phyloP scores from a whole-genome alignment of 768 basidiomycete species.

The Mycena rebaudengoi region DNA sequence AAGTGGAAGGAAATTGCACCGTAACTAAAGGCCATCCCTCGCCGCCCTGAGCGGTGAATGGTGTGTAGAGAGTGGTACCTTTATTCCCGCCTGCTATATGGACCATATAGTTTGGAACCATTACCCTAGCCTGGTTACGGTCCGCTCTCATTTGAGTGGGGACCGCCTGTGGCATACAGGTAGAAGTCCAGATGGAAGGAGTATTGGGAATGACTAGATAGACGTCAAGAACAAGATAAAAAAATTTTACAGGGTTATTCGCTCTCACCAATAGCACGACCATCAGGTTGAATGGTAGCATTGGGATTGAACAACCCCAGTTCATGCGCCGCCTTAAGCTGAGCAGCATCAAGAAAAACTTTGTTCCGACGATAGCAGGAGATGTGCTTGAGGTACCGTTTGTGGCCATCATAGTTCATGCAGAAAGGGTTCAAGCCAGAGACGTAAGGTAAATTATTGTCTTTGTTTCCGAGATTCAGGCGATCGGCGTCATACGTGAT shows the following conservation, averaged over 20 bases:
- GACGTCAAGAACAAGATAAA: background rate
- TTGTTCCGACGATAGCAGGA: background rate
- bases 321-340: background rate
- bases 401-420: background rate
- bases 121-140: background rate
- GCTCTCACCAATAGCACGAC: background rate
- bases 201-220: too few relatives aligned
- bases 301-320: background rate
- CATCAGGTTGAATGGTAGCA: background rate
- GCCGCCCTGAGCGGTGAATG: background rate
- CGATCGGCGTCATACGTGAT: background rate
- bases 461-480: background rate
- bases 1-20: background rate
- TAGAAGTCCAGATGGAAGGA: background rate
- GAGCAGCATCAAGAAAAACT: background rate
- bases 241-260: background rate
- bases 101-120: background rate
- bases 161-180: background rate
- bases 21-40: background rate
- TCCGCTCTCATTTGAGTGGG: background rate
- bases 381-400: background rate
- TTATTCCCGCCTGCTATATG: background rate
- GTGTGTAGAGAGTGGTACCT: background rate
- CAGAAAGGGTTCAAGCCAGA: background rate
- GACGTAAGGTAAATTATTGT: background rate